Percentiles rank a stretch among this genome's conserved stretches.
These are phyloP conservation scores for Triticum dicoccoides DNA, from an alignment of 176 grass and related monocot species.

Conservation along the genomic window DNA sequence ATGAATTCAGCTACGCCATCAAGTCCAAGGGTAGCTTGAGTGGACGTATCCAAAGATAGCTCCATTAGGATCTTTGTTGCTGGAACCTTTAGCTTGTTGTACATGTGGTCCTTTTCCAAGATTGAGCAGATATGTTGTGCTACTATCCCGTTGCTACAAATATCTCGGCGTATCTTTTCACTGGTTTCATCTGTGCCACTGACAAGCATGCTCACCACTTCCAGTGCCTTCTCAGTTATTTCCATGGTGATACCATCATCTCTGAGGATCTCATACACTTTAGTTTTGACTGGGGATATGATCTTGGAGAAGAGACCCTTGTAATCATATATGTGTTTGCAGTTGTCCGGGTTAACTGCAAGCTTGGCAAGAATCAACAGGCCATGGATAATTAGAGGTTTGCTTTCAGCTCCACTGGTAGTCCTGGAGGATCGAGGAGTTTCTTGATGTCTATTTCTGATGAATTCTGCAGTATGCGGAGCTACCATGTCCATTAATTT, in stretches of 20 bases:
- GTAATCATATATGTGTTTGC: not conserved
- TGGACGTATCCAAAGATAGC: not conserved
- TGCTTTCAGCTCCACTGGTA: not conserved
- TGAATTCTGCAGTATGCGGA: too few species aligned
- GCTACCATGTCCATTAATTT: too few species aligned
- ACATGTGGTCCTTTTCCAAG: not conserved
- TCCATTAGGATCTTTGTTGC: constrained; percentile 4
- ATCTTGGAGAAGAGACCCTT: constrained; percentile 6
- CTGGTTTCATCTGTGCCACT: not conserved
- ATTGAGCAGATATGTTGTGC: not conserved
- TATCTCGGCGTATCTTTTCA: not conserved
- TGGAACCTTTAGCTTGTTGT: constrained; percentile 15
- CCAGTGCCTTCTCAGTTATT: not conserved
- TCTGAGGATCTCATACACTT: not conserved
- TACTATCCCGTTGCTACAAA: not conserved
- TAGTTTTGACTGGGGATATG: not conserved
- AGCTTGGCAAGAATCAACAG: constrained; percentile 3
- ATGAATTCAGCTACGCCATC: not conserved
- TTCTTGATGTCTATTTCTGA: too few species aligned
- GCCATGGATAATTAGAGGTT: constrained; percentile 20
- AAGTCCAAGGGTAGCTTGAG: not conserved
- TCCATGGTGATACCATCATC: not conserved
- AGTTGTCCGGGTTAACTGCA: not conserved
- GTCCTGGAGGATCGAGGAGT: too few species aligned
- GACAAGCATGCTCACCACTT: constrained; percentile 7